These are phyloP conservation scores for Podochytrium sp. DNA, from an alignment of 192 early-diverging fungal genomes.

Conservation along the genomic window DNA sequence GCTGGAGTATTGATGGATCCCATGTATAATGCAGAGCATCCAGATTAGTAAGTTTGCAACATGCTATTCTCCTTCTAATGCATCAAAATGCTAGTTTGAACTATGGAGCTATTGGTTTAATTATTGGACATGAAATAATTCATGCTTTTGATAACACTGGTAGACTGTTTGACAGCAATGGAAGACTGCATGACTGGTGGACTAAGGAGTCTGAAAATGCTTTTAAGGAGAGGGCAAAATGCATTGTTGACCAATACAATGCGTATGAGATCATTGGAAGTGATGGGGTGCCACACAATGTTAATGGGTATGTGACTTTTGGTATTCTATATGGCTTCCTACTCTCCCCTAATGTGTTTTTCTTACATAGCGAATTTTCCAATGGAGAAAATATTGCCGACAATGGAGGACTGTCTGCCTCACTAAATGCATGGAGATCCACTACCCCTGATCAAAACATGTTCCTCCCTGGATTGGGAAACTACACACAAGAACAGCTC, in stretches of 20 bases:
- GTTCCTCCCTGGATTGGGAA: conserved; percentile 41
- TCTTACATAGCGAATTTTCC: neutral
- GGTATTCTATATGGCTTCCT: too few species aligned
- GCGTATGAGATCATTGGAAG: conserved; percentile 50
- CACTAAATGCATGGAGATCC: conserved; percentile 50
- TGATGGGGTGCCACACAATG: conserved; percentile 35
- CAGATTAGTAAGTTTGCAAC: too few species aligned
- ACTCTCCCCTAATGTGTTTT: too few species aligned
- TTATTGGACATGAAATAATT: conserved; percentile 79
- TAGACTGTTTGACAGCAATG: conserved; percentile 57
- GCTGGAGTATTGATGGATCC: conserved; percentile 68
- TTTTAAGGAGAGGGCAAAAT: conserved; percentile 60
- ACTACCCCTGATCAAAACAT: conserved; percentile 16
- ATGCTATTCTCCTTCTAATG: too few species aligned
- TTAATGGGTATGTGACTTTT: neutral
- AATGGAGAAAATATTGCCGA: conserved; percentile 69
- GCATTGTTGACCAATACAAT: conserved; percentile 71
- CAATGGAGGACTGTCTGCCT: conserved; percentile 62
- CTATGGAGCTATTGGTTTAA: conserved; percentile 69
- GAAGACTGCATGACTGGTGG: conserved; percentile 54
- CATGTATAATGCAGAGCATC: conserved; percentile 58
- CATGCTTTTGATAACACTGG: conserved; percentile 75
- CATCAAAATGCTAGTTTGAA: too few species aligned
- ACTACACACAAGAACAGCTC: conserved; percentile 43
- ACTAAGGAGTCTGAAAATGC: conserved; percentile 27